Conservation (phyloP, 805 yeast genomes). For the Kluyveromyces lactis region DNA sequence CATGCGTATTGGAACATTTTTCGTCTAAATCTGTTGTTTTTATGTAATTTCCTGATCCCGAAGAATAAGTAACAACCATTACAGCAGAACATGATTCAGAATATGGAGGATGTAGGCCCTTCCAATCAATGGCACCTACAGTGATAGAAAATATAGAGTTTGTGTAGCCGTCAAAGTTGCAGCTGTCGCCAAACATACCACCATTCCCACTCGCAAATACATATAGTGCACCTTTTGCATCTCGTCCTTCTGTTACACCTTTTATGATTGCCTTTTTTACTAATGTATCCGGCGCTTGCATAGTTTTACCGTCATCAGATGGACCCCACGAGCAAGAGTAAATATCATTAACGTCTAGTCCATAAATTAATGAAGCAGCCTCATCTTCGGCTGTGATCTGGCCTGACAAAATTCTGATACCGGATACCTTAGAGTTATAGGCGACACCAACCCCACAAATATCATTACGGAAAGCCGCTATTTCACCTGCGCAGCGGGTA, state of each 20-base stretch:
- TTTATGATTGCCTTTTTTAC: slow-evolving; percentile 78
- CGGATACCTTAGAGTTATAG: slow-evolving; percentile 74
- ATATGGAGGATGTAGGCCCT: slow-evolving; percentile 80
- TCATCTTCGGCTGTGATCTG: slow-evolving; percentile 78
- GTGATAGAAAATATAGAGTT: slow-evolving; percentile 92
- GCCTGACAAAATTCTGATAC: slow-evolving; percentile 82
- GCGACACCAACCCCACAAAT: slow-evolving; percentile 98
- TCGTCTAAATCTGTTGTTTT: slow-evolving; percentile 76
- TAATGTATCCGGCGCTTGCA: slow-evolving; percentile 74
- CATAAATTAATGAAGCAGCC: slow-evolving; percentile 79
- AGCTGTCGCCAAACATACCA: slow-evolving; percentile 71
- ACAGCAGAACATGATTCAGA: slow-evolving; percentile 94
- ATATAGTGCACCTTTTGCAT: slow-evolving; percentile 74
- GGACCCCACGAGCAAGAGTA: slow-evolving; percentile 99
- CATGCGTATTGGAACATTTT: slow-evolving; percentile 67
- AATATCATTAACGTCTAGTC: slow-evolving; percentile 77
- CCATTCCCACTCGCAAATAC: slow-evolving; percentile 98
- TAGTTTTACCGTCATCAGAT: slow-evolving; percentile 78
- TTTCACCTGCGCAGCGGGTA: slow-evolving; percentile 96
- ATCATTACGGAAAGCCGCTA: slow-evolving; percentile 75
- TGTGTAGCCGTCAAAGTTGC: slow-evolving; percentile 96
- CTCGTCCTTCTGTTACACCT: slow-evolving; percentile 77
- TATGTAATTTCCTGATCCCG: slow-evolving; percentile 84
- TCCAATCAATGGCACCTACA: slow-evolving; percentile 85
- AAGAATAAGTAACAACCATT: slow-evolving; percentile 84